Conservation (phyloP, 2,329 filamentous ascomycete species). For the Nothopassalora personata region DNA sequence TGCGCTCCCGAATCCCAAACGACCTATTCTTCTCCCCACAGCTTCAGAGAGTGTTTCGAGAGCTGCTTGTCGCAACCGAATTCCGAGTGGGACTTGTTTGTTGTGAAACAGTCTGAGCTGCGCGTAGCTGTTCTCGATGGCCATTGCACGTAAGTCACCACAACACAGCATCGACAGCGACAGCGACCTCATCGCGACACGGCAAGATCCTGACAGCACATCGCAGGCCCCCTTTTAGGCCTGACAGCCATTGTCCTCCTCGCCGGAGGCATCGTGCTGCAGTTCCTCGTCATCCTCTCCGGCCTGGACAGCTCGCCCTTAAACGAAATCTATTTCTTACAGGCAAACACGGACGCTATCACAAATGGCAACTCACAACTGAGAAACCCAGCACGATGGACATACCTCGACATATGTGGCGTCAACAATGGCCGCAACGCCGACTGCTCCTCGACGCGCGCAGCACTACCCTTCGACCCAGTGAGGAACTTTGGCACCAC, state of each 20-base stretch:
- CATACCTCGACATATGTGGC: conserved; percentile 80
- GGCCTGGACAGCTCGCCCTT: conserved; percentile 56
- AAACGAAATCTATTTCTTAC: conserved; percentile 77
- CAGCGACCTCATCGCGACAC: not conserved
- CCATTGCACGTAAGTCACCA: conserved; percentile 17
- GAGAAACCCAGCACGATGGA: conserved; percentile 68
- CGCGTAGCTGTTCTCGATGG: conserved; percentile 13
- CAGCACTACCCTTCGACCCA: conserved; percentile 61
- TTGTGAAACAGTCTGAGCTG: not conserved
- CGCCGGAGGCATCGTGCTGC: conserved; percentile 56
- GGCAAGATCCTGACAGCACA: not conserved
- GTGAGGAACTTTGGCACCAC: conserved; percentile 55
- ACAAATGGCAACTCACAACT: conserved; percentile 54
- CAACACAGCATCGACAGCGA: not conserved
- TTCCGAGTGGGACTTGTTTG: not conserved
- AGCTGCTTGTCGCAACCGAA: not conserved
- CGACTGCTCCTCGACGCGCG: conserved; percentile 60
- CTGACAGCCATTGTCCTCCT: conserved; percentile 57
- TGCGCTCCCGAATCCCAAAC: not conserved
- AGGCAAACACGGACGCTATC: conserved; percentile 70
- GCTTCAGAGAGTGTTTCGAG: not conserved
- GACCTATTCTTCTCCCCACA: not conserved
- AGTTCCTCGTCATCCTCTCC: conserved; percentile 61
- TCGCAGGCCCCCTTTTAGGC: conserved; percentile 51
- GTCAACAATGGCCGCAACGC: conserved; percentile 48